These are phyloP conservation scores for Chenopodium quinoa DNA, from an alignment of 148 eudicot species.

Conservation along the genomic window DNA sequence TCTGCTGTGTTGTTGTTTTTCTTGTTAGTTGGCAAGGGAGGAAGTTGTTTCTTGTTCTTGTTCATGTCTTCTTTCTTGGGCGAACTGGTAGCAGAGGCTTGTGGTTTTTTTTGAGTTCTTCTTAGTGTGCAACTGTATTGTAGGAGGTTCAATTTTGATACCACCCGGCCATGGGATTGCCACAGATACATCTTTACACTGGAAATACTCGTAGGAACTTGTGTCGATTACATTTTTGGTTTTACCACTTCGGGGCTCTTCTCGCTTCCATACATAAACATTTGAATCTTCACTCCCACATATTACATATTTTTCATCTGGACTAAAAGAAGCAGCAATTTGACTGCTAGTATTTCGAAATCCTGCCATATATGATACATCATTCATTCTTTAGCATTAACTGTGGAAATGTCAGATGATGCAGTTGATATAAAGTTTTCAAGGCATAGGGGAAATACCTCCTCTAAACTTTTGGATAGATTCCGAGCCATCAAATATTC, in stretches of 20 bases:
- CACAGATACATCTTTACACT: conserved; percentile 73
- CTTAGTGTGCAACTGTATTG: conserved; percentile 54
- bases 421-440: not conserved
- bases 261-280: conserved; percentile 81
- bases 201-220: conserved; percentile 61
- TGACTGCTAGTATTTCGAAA: conserved; percentile 89
- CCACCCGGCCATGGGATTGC: conserved; percentile 86
- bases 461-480: conserved; percentile 72
- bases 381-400: not conserved
- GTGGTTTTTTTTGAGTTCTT: conserved; percentile 45
- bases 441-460: conserved; percentile 41
- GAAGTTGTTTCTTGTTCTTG: conserved; percentile 44
- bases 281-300: conserved; percentile 90
- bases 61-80: conserved; percentile 43
- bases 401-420: not conserved
- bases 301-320: conserved; percentile 68
- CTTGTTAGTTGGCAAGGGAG: conserved; percentile 49
- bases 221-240: conserved; percentile 36
- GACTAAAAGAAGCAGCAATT: conserved; percentile 68
- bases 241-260: conserved; percentile 51
- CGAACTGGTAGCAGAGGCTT: conserved; percentile 31
- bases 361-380: conserved; percentile 41
- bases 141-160: conserved; percentile 56
- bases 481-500: conserved; percentile 64
- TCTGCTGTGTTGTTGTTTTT: conserved; percentile 13